phyloP scores from a whole-genome alignment of 768 basidiomycete genomes.

The Boletus edulis region DNA sequence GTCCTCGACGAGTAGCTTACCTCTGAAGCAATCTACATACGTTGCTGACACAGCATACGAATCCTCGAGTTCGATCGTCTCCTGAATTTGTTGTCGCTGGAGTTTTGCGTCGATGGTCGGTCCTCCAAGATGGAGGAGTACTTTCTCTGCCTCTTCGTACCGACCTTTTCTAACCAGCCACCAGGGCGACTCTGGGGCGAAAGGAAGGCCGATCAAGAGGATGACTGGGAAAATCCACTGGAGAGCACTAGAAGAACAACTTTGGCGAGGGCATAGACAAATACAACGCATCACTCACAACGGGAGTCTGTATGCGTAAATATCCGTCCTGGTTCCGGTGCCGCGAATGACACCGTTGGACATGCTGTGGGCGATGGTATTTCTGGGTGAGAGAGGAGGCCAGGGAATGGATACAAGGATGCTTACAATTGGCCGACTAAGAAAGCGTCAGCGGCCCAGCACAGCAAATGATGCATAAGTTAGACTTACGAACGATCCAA shows the following conservation, averaged over 20 bases:
- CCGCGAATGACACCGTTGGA: constrained; percentile 25
- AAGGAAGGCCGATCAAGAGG: constrained; percentile 29
- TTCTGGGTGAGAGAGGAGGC: background rate
- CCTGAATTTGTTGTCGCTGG: constrained; percentile 22
- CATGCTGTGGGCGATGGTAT: constrained; percentile 8
- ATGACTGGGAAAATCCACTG: constrained; percentile 35
- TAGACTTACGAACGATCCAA: constrained; percentile 23
- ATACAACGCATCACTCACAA: constrained; percentile 15
- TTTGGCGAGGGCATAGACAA: background rate
- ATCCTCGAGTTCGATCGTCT: constrained; percentile 32
- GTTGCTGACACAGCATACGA: constrained; percentile 24
- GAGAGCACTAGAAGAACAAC: constrained; percentile 17
- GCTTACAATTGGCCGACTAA: constrained; percentile 25
- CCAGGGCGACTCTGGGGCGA: constrained; percentile 34
- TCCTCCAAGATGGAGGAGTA: constrained; percentile 20
- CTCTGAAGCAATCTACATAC: constrained; percentile 33
- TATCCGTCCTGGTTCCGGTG: constrained; percentile 19
- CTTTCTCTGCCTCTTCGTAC: constrained; percentile 21
- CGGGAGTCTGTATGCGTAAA: constrained; percentile 26
- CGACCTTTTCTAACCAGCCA: constrained; percentile 33
- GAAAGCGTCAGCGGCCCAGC: background rate
- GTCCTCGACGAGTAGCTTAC: constrained; percentile 5
- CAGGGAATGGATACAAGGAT: too few species aligned
- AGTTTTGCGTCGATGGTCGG: constrained; percentile 23
- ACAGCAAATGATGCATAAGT: background rate